Base-by-base conservation (phyloP, 1,139 yeast species). In the Scheffersomyces cryptocercus region DNA sequence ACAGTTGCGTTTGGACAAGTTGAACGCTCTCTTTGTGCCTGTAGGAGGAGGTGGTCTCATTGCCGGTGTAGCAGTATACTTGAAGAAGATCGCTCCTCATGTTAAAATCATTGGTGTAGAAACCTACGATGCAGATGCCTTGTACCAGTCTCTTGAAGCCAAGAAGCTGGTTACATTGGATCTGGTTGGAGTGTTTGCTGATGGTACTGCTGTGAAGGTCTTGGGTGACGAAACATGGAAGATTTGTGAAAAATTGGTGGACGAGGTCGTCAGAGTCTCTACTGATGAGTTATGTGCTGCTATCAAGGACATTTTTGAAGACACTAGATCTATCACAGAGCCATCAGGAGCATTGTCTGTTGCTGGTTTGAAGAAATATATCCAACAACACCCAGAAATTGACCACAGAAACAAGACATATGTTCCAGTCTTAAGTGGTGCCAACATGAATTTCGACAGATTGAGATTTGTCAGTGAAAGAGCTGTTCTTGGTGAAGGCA, bases 221-320 rank as follows among this genome's bases (percentile, higher is more conserved):
- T 76, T 90, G 29, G 99, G 99, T 44, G 86, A 84, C 50, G 99
- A 95, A 66, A 86, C 96, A 12, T 93, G 89, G 77, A 77, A 96
- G 58, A 76, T 91, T 16, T 84, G 93, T 54, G 70, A 77, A 52
- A 82, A 86, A 39, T 82, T 83, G 45, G 89, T 93, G 8, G 98
- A 95, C 61, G 98, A 91, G 51, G 85, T 93, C 39, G 85, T 93
- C 9, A 76, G 81, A 38, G 98, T 93, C 5, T 77, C 81, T 58
- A 93, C 99, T 10, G 99, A 93, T 65, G 99, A 93, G 68, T 82
- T 93, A 46, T 88, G 97, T 73, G 99, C 99, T 31, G 98, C 98
- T 35, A 90, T 93, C 53, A 93, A 93, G 65, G 99, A 93, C 61
- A 84, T 93, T 36, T 93, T 93, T 61, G 96, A 89, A 63, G 99